Evolutionary conservation across 108 stramenopile genomes (phyloP).

Genomic region (Nitzschia sp.): DNA sequence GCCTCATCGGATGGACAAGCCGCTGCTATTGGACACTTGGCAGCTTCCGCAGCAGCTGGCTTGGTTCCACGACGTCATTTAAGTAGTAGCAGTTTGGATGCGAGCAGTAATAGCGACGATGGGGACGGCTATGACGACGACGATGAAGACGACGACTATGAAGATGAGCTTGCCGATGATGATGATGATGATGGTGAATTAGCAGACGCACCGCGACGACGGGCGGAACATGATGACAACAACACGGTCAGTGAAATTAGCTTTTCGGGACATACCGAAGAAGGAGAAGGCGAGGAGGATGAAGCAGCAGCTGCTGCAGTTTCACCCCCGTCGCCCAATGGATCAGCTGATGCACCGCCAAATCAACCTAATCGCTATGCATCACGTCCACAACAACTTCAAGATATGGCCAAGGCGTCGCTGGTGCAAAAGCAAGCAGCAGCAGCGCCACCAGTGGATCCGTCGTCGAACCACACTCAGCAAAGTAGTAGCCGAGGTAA

Average conservation of each 20-base stretch:
- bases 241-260: conserved; percentile 31
- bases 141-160: conserved; percentile 11
- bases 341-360: conserved; percentile 1
- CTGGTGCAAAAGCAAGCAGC: neutral
- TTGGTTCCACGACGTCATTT: neutral
- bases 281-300: conserved; percentile 3
- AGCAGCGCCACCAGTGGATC: neutral
- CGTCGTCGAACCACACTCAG: too few relatives aligned
- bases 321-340: neutral
- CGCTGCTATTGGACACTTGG: conserved; percentile 18
- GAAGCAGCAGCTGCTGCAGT: neutral
- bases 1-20: conserved; percentile 13
- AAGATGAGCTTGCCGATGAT: conserved; percentile 27
- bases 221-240: conserved; percentile 2
- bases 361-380: conserved; percentile 14
- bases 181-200: conserved; percentile 29
- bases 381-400: neutral
- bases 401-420: neutral
- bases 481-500: too few relatives aligned
- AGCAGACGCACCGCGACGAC: neutral
- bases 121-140: conserved; percentile 14
- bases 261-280: conserved; percentile 4
- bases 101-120: neutral
- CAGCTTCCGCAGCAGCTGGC: conserved; percentile 2
- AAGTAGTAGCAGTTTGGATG: neutral